phyloP scores from a whole-genome alignment of 192 early-diverging fungal genomes.

The Entomortierella lignicola region DNA sequence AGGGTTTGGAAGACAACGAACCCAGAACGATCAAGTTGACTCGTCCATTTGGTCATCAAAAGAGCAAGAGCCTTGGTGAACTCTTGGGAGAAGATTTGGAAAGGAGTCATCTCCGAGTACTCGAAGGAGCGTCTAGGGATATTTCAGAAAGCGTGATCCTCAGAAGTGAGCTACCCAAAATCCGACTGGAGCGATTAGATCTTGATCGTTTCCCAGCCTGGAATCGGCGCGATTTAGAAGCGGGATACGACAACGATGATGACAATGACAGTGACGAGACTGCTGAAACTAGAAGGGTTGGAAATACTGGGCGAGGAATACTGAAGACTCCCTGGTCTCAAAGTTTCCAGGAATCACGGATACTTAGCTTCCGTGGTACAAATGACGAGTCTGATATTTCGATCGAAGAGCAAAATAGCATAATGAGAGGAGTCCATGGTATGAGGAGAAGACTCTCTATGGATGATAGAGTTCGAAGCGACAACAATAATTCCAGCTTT shows the following conservation, averaged over 20 bases:
- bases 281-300: neutral
- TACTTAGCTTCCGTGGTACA: neutral
- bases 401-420: conserved; percentile 11
- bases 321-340: neutral
- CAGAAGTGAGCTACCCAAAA: conserved; percentile 33
- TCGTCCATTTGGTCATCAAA: conserved; percentile 31
- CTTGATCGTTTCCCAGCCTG: conserved; percentile 27
- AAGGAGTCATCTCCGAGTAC: conserved; percentile 12
- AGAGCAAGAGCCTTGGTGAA: conserved; percentile 37
- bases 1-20: neutral
- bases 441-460: neutral
- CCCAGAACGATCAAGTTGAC: neutral
- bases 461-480: neutral
- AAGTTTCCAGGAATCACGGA: neutral
- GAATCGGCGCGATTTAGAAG: conserved; percentile 23
- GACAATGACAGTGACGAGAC: neutral
- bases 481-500: neutral
- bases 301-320: neutral
- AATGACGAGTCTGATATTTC: neutral
- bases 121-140: conserved; percentile 1
- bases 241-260: conserved; percentile 34
- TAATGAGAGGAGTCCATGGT: conserved; percentile 12
- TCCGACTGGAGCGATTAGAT: conserved; percentile 37
- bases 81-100: conserved; percentile 23
- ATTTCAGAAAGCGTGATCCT: conserved; percentile 48